Evolutionary conservation across 805 yeast genomes (phyloP), one percentile per base, ranked within the genome.

Genomic region (Candida krabiensis): DNA sequence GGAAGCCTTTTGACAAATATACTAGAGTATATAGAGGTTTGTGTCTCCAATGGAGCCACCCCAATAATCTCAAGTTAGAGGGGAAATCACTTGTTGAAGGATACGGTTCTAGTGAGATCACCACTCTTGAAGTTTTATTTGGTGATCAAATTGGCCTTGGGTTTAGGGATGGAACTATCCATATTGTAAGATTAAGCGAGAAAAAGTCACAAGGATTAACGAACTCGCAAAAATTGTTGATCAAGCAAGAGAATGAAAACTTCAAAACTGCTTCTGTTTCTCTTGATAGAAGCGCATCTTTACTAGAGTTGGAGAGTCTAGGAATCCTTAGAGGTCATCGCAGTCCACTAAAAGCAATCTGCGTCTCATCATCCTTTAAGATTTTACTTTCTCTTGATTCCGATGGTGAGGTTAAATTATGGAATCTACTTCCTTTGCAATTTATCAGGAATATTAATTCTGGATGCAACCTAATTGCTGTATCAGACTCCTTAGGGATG

Each of bases 371-470:
- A 6, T 73, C 77, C 28, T 82, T 69, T 52, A 79, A 81, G 37
- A 56, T 73, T 3, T 64, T 83, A 8, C 43, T 82, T 9, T 74
- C 83, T 43, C 56, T 77, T 17, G 88, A 83, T 53, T 49, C 38
- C 0, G 63, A 56, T 7, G 91, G 95, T 1, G 56, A 57, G 2
- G 75, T 79, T 2, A 69, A 70, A 14, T 45, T 80, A 4, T 86
- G 95, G 91, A 87, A 86, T 50, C 47, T 79, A 27, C 69, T 79
- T 2, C 55, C 80, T 21, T 67, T 66, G 35, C 70, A 70, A 35
- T 69, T 72, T 29, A 71, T 84, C 3, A 60, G 86, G 39, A 53
- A 56, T 32, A 46, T 56, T 11, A 30, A 31, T 26, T 43, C 55
- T 5, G 43, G 15, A 3, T 19, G 53, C 7, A 35, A 43, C 5